Evolutionary conservation across 345 rosid species (phyloP), one percentile per base, ranked within the genome.

Genomic region (Aethionema arabicum): DNA sequence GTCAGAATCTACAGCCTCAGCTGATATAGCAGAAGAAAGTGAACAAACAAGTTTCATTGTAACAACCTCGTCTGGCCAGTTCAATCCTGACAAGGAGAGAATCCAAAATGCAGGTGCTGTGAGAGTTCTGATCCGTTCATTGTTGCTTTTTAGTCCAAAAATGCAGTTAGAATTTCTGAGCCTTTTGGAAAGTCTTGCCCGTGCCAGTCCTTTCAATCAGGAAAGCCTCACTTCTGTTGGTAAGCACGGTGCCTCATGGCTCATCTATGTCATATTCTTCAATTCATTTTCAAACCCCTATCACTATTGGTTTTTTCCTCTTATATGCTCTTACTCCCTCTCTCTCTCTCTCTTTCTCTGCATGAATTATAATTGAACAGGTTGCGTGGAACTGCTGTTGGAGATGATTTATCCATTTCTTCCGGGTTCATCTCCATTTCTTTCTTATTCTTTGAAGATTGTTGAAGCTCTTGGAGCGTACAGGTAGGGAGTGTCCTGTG

Each of bases 381-480:
- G 96, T 66, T 95, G 99, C 38, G 90, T 90, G 77, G 97, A 95
- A 66, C 95, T 95, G 72, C 67, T 95, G 48, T 69, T 95, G 84
- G 96, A 88, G 82, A 90, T 78, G 30, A 85, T 95, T 72, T 85
- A 76, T 57, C 99, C 97, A 8, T 95, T 88, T 65, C 91, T 95
- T 59, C 72, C 77, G 10, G 86, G 96, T 51, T 87, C 96, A 74
- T 90, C 97, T 79, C 83, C 83, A 1, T 67, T 95, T 56, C 91
- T 88, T 57, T 80, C 86, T 16, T 73, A 87, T 80, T 81, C 90
- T 68, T 66, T 95, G 85, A 95, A 86, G 88, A 95, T 90, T 77
- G 89, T 95, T 69, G 96, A 90, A 78, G 80, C 78, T 78, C 93
- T 95, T 72, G 99, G 99, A 61, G 88, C 99, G 10, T 88, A 93